Conservation (phyloP, 2,329 filamentous ascomycete genomes). For the Mycosphaerella sp. region DNA sequence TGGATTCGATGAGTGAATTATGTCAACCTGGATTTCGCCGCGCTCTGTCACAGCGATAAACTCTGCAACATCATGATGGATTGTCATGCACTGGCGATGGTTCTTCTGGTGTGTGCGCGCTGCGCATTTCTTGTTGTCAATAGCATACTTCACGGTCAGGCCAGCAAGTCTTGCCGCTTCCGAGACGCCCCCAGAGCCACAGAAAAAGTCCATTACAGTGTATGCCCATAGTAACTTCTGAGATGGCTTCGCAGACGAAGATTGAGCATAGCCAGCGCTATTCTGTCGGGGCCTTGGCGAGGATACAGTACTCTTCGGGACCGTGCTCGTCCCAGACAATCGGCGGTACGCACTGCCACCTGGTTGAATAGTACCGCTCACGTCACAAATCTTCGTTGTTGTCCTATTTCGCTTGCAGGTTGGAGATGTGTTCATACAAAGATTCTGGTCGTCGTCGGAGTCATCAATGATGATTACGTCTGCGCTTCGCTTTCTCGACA, state of each 20-base stretch:
- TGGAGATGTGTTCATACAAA: no score
- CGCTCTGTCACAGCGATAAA: slow-evolving; percentile 44
- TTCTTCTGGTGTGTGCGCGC: slow-evolving; percentile 55
- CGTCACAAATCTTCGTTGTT: no score
- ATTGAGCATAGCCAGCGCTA: no score
- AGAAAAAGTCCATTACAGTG: slow-evolving; percentile 55
- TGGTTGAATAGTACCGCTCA: no score
- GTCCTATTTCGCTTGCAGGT: no score
- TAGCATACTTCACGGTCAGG: slow-evolving; percentile 48
- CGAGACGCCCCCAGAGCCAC: slow-evolving; percentile 66
- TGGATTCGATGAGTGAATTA: slow-evolving; percentile 69
- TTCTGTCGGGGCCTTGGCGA: no score
- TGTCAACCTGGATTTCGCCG: slow-evolving; percentile 46
- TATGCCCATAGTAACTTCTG: no score
- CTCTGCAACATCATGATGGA: slow-evolving; percentile 30
- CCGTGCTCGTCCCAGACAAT: no score
- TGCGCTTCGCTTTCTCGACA: background rate
- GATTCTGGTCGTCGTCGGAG: background rate
- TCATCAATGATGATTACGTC: background rate
- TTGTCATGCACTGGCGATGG: slow-evolving; percentile 41
- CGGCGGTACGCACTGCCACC: no score
- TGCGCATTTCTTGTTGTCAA: slow-evolving; percentile 54
- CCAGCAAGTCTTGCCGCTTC: slow-evolving; percentile 57
- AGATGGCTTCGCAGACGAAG: no score
- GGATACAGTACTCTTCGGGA: no score